Evolutionary conservation across 225 moss, liverwort and hornwort species (phyloP).

Genomic region (Rhytidiadelphus loreus): DNA sequence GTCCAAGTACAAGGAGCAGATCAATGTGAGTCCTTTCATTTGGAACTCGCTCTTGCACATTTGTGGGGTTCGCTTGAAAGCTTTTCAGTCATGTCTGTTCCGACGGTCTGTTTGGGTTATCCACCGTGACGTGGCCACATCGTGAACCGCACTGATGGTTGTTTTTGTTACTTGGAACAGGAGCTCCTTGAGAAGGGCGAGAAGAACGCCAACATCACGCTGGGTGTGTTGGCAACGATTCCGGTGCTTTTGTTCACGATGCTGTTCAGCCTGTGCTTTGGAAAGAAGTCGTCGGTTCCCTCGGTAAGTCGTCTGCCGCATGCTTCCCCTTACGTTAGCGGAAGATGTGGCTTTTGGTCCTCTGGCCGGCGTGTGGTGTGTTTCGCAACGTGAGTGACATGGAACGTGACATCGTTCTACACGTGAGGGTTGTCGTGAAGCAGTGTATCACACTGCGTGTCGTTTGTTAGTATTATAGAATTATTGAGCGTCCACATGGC

Average conservation of each 20-base stretch:
- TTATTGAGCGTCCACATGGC: neutral
- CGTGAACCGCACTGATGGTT: neutral
- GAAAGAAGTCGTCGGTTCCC: conserved; percentile 11
- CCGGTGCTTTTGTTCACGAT: conserved; percentile 31
- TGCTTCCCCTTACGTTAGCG: neutral
- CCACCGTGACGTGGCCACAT: neutral
- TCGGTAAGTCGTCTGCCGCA: conserved; percentile 3
- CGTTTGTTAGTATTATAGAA: neutral
- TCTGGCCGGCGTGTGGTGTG: neutral
- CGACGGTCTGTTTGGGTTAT: neutral
- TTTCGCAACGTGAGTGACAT: neutral
- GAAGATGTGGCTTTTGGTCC: neutral
- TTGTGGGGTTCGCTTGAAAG: neutral
- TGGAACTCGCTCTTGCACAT: neutral
- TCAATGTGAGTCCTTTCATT: conserved; percentile 19
- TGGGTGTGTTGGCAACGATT: conserved; percentile 36
- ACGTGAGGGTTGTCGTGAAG: neutral
- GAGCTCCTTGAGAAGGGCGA: conserved; percentile 35
- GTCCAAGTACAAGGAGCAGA: conserved; percentile 28
- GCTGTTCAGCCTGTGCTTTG: conserved; percentile 22
- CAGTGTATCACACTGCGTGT: neutral
- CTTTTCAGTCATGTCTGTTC: neutral
- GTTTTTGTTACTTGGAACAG: neutral
- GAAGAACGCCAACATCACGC: conserved; percentile 26
- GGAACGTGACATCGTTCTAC: neutral